phyloP scores from a whole-genome alignment of 768 basidiomycete genomes.

The Suillus sp. region DNA sequence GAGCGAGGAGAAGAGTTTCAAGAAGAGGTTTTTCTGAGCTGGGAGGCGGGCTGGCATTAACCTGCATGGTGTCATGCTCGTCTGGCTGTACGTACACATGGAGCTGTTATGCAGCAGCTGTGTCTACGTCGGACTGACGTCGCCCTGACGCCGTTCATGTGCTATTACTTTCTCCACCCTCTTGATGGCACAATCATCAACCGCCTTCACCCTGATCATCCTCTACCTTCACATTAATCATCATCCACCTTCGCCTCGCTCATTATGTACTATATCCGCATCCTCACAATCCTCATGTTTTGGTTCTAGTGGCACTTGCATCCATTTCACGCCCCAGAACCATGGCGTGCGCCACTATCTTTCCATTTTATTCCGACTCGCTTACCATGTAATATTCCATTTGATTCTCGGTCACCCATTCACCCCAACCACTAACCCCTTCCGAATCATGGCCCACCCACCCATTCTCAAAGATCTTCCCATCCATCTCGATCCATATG shows the following conservation, averaged over 20 bases:
- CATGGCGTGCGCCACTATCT: slow-evolving; percentile 8
- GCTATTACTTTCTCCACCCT: not conserved
- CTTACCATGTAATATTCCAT: slow-evolving; percentile 2
- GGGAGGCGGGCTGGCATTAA: not conserved
- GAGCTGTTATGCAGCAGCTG: not conserved
- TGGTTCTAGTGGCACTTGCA: slow-evolving; percentile 9
- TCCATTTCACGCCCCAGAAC: slow-evolving; percentile 5
- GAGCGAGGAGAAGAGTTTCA: slow-evolving; percentile 71
- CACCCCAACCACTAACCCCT: not conserved
- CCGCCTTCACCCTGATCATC: slow-evolving; percentile 6
- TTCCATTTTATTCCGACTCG: not conserved
- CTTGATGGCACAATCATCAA: not conserved
- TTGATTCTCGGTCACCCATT: not conserved
- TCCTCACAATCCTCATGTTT: slow-evolving; percentile 6
- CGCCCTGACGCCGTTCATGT: slow-evolving; percentile 1
- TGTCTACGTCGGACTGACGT: not conserved
- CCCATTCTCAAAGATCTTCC: slow-evolving; percentile 5
- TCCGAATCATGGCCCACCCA: not conserved
- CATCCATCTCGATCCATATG: slow-evolving; percentile 7
- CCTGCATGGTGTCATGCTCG: not conserved
- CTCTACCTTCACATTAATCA: slow-evolving; percentile 5
- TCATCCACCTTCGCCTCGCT: slow-evolving; percentile 5
- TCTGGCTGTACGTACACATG: not conserved
- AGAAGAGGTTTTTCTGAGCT: slow-evolving; percentile 70
- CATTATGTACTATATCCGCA: slow-evolving; percentile 1